Evolutionary conservation across 441 rosid species (phyloP).

Genomic region (Erysimum cheiri): DNA sequence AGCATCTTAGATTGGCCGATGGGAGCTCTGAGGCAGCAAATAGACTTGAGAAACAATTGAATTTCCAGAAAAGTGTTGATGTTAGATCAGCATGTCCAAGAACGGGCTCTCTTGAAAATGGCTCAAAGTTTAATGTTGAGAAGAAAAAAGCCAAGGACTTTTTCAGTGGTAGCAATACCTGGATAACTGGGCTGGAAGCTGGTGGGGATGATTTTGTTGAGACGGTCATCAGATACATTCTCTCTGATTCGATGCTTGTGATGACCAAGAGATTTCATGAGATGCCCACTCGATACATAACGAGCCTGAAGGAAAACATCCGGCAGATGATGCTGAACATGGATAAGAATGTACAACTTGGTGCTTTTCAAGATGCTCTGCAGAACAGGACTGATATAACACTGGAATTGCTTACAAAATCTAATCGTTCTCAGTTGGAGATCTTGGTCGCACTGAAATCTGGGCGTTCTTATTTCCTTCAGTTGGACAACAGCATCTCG

Average conservation of each 20-base stretch:
- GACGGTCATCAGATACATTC: slow-evolving; percentile 64
- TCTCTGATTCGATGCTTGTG: slow-evolving; percentile 74
- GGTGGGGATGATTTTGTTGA: slow-evolving; percentile 81
- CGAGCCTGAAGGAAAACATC: slow-evolving; percentile 73
- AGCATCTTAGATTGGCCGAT: slow-evolving; percentile 49
- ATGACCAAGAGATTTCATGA: slow-evolving; percentile 85
- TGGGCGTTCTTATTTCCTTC: slow-evolving; percentile 77
- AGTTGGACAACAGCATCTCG: slow-evolving; percentile 54
- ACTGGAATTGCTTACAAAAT: slow-evolving; percentile 62
- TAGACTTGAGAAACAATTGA: slow-evolving; percentile 76
- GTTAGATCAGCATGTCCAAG: slow-evolving; percentile 71
- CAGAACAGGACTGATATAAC: slow-evolving; percentile 72
- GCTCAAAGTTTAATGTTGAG: slow-evolving; percentile 66
- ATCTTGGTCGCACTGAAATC: slow-evolving; percentile 85
- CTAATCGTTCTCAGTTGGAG: slow-evolving; percentile 83
- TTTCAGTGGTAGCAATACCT: slow-evolving; percentile 59
- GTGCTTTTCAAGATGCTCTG: slow-evolving; percentile 62
- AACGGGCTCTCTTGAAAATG: slow-evolving; percentile 65
- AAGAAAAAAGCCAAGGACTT: slow-evolving; percentile 68
- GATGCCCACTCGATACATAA: slow-evolving; percentile 70
- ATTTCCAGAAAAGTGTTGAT: slow-evolving; percentile 70
- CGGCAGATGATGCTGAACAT: slow-evolving; percentile 70
- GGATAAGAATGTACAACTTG: slow-evolving; percentile 61
- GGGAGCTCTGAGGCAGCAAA: slow-evolving; percentile 64
- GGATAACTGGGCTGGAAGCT: slow-evolving; percentile 60